phyloP scores from a whole-genome alignment of 2,329 filamentous ascomycete species.

The Dryadomyces quercus-mongolicae region DNA sequence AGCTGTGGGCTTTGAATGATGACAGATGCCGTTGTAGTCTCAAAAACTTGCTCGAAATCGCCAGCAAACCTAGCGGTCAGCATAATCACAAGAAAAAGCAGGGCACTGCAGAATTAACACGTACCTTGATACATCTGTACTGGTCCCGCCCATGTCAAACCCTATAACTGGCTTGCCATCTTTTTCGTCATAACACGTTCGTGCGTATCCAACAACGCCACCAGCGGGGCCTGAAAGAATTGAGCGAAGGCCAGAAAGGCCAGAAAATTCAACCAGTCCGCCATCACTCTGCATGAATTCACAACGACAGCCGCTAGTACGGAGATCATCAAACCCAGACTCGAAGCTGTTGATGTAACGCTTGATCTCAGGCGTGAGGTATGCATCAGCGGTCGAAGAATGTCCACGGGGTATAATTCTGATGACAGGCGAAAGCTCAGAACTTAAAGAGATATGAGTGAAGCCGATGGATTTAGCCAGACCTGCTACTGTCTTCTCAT shows the following conservation, averaged over 20 bases:
- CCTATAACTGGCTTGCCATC: slow-evolving; percentile 59
- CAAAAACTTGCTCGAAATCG: slow-evolving; percentile 55
- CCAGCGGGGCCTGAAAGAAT: slow-evolving; percentile 61
- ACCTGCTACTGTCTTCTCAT: slow-evolving; percentile 65
- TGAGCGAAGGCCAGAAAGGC: slow-evolving; percentile 27
- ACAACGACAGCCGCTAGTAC: slow-evolving; percentile 42
- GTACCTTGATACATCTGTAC: slow-evolving; percentile 81
- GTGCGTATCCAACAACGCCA: slow-evolving; percentile 59
- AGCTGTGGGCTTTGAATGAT: slow-evolving; percentile 84
- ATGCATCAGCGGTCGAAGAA: slow-evolving; percentile 61
- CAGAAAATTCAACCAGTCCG: slow-evolving; percentile 12
- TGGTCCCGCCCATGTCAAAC: slow-evolving; percentile 71
- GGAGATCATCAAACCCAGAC: slow-evolving; percentile 54
- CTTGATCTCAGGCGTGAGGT: slow-evolving; percentile 58
- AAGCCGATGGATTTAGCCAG: slow-evolving; percentile 24
- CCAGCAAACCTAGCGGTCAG: slow-evolving; percentile 26
- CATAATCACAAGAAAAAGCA: too few relatives aligned
- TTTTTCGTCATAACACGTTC: slow-evolving; percentile 57
- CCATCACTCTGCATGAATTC: slow-evolving; percentile 65
- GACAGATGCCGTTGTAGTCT: slow-evolving; percentile 61
- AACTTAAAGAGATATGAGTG: slow-evolving; percentile 19
- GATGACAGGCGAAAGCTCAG: slow-evolving; percentile 42
- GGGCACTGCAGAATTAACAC: slow-evolving; percentile 17
- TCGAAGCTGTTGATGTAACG: slow-evolving; percentile 58
- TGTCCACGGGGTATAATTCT: slow-evolving; percentile 58